Evolutionary conservation across 1,284 basidiomycete genomes (phyloP), one percentile per base, ranked within the genome.

Genomic region (Pisolithus thermaeus): DNA sequence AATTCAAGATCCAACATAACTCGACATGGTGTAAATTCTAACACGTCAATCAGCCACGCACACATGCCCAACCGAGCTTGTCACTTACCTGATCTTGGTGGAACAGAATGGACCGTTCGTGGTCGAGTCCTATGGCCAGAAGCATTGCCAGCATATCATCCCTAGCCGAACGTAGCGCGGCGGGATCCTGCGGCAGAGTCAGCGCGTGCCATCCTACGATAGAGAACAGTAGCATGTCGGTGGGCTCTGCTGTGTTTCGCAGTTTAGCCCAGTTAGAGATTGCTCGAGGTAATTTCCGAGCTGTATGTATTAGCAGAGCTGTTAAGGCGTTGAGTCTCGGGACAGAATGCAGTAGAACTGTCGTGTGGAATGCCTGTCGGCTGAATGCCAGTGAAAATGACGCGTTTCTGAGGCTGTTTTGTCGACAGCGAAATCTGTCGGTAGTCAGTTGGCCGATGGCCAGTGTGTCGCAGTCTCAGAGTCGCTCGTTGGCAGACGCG

Each of bases 191-290:
- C 5, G 92, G 91, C n/a, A 96, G 72, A 1, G 93, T 96, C 59
- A 97, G 76, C 9, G 92, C 91, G 67, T 97, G 93, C 78, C 91
- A 87, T 30, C 94, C 94, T 11, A 95, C 95, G 56, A 97, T 86
- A n/a, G 89, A 89, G 67, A 92, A 97, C 49, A 91, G 70, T 18
- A 95, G 74, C 50, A 77, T 70, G 62, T 92, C 89, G 4, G 79
- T 69, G 0, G 76, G 71, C 6, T 65, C 59, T 1, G 85, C 79
- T 36, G 77, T 72, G 40, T 79, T 72, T 65, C 94, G 91, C 14
- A 95, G 73, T 49, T 80, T 78, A 32, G 92, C 87, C 94, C 93
- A 97, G 66, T 92, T 93, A 35, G 81, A 79, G 18, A 96, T 75
- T 0, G 93, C 94, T 6, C 95, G 2, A 97, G 78, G 61, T 94